Evolutionary conservation across 768 basidiomycete species (phyloP).

Genomic region (Daedalea quercina): DNA sequence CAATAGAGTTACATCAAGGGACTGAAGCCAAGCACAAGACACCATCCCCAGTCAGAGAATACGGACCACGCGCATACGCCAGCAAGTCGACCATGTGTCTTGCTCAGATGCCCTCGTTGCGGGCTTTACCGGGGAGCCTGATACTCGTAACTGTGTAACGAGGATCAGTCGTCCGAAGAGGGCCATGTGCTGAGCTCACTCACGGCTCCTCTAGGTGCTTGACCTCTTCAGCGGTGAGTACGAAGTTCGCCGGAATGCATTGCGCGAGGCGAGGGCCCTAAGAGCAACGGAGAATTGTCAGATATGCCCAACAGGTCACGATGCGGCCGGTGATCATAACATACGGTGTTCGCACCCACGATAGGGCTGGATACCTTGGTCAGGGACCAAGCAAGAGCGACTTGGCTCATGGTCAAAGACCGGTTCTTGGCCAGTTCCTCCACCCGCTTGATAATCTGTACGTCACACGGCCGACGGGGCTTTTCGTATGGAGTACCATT

Average conservation of each 20-base stretch:
- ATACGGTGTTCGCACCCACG: slow-evolving; percentile 30
- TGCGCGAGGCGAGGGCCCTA: slow-evolving; percentile 20
- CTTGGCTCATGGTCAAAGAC: slow-evolving; percentile 36
- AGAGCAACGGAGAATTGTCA: neutral
- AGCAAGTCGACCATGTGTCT: no score
- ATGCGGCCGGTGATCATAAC: neutral
- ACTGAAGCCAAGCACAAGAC: no score
- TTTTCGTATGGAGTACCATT: slow-evolving; percentile 21
- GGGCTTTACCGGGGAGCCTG: neutral
- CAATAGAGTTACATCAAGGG: no score
- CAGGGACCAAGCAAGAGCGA: slow-evolving; percentile 36
- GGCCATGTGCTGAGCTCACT: neutral
- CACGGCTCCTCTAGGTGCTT: slow-evolving; percentile 48
- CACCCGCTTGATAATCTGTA: slow-evolving; percentile 32
- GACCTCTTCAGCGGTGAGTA: slow-evolving; percentile 49
- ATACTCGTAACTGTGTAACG: neutral
- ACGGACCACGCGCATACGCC: no score
- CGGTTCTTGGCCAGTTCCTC: slow-evolving; percentile 35
- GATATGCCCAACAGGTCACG: neutral
- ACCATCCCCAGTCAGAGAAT: no score
- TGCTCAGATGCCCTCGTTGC: no score
- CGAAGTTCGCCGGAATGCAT: slow-evolving; percentile 29
- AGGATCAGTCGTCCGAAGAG: neutral
- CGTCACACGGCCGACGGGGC: slow-evolving; percentile 22
- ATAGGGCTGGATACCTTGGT: slow-evolving; percentile 39